A percentile compares a stretch with the other conserved stretches of the same genome.
These are phyloP conservation scores for Aspergillus alliaceus DNA, from an alignment of 2,329 filamentous ascomycete genomes.

Conservation along the genomic window DNA sequence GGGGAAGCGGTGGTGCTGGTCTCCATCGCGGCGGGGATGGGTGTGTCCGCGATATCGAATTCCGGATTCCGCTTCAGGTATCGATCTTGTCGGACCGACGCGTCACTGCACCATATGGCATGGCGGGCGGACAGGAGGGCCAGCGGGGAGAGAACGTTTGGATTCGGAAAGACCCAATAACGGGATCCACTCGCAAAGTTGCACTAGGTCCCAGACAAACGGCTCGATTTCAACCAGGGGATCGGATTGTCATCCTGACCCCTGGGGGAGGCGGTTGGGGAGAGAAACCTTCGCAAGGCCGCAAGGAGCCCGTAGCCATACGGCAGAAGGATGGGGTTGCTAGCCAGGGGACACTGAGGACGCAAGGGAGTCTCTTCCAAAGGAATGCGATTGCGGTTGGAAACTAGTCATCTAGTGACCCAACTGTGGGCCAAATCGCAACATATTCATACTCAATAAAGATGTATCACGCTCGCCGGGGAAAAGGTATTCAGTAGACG, in stretches of 20 bases:
- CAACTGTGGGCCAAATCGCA: too few relatives aligned
- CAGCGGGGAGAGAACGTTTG: not conserved
- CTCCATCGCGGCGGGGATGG: constrained; percentile 72
- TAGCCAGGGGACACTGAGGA: not conserved
- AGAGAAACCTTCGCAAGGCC: not conserved
- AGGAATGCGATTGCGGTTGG: not conserved
- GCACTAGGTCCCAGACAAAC: not conserved
- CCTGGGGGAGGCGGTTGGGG: not conserved
- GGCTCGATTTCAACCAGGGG: not conserved
- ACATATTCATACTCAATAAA: too few relatives aligned
- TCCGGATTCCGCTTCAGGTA: constrained; percentile 71
- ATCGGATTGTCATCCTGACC: not conserved
- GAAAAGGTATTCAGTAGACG: too few relatives aligned
- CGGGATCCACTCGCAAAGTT: not conserved
- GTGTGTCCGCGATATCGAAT: constrained; percentile 79
- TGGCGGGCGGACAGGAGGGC: constrained; percentile 64
- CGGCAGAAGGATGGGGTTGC: not conserved
- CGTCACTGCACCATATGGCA: constrained; percentile 76
- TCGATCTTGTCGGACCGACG: constrained; percentile 76
- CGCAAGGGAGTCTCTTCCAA: not conserved
- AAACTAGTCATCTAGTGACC: too few relatives aligned
- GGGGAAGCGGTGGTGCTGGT: constrained; percentile 65
- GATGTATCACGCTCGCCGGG: too few relatives aligned
- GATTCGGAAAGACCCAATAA: not conserved
- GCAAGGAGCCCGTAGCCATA: not conserved